phyloP scores from a whole-genome alignment of 495 filamentous ascomycete species.

The Hyaloscypha bicolor region DNA sequence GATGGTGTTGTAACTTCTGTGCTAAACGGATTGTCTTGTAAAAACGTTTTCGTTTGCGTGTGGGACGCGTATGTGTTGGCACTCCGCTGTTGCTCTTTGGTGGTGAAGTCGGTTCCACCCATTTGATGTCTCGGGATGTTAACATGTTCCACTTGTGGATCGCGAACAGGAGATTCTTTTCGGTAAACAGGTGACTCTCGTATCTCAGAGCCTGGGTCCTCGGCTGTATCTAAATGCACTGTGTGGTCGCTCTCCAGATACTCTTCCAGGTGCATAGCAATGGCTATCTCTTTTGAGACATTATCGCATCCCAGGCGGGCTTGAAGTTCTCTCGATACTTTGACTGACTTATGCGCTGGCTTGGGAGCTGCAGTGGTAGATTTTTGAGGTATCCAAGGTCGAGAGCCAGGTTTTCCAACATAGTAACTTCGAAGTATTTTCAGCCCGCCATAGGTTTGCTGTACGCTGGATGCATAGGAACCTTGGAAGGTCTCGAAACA shows the following conservation, averaged over 20 bases:
- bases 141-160: slow-evolving; percentile 7
- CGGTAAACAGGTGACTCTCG: neutral
- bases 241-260: slow-evolving; percentile 14
- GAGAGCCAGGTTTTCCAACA: slow-evolving; percentile 17
- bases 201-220: neutral
- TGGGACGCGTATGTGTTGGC: slow-evolving; percentile 1
- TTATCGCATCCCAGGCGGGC: slow-evolving; percentile 15
- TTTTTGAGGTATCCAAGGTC: slow-evolving; percentile 21
- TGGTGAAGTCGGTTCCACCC: slow-evolving; percentile 8
- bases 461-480: slow-evolving; percentile 21
- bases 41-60: neutral
- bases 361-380: neutral
- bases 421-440: slow-evolving; percentile 29
- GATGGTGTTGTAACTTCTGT: neutral
- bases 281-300: slow-evolving; percentile 12
- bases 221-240: neutral
- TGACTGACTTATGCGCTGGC: neutral
- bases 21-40: neutral
- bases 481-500: slow-evolving; percentile 33
- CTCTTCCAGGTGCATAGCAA: slow-evolving; percentile 25
- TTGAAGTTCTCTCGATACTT: slow-evolving; percentile 10
- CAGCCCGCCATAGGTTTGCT: slow-evolving; percentile 30
- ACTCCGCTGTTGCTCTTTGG: slow-evolving; percentile 9
- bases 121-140: neutral
- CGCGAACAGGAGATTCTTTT: neutral